Conservation (phyloP, 495 filamentous ascomycete genomes). For the Copromyces sp. region DNA sequence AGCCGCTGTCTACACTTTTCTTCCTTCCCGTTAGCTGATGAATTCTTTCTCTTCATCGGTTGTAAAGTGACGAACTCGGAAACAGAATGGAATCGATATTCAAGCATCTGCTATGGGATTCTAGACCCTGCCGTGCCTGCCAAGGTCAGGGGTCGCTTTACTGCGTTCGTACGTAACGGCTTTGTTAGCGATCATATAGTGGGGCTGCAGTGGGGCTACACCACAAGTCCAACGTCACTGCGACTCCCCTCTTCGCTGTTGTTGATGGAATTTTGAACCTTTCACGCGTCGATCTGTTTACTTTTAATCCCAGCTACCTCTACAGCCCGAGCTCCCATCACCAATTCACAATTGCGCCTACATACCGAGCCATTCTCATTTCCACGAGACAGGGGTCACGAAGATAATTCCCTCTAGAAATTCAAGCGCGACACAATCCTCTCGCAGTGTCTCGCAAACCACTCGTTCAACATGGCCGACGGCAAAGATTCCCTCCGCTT, state of each 20-base stretch:
- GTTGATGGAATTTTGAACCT: not conserved
- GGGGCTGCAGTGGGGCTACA: not conserved
- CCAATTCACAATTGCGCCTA: not conserved
- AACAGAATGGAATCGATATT: not conserved
- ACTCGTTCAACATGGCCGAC: conserved; percentile 27
- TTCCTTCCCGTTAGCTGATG: not conserved
- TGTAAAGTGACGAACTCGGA: not conserved
- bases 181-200: not conserved
- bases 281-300: not conserved
- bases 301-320: not conserved
- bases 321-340: not conserved
- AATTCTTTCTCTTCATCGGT: not conserved
- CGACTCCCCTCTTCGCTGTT: not conserved
- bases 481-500: conserved; percentile 28
- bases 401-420: not conserved
- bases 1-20: not conserved
- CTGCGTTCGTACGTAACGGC: not conserved
- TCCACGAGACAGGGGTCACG: not conserved
- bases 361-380: too few relatives aligned
- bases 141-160: not conserved
- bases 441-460: not conserved
- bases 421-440: not conserved
- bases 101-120: not conserved
- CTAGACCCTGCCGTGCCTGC: not conserved
- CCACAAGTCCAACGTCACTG: not conserved